A percentile compares a stretch with the other conserved stretches of the same genome.
These are phyloP conservation scores for Berkeleyomyces rouxiae DNA, from an alignment of 2,329 filamentous ascomycete genomes.

Conservation along the genomic window DNA sequence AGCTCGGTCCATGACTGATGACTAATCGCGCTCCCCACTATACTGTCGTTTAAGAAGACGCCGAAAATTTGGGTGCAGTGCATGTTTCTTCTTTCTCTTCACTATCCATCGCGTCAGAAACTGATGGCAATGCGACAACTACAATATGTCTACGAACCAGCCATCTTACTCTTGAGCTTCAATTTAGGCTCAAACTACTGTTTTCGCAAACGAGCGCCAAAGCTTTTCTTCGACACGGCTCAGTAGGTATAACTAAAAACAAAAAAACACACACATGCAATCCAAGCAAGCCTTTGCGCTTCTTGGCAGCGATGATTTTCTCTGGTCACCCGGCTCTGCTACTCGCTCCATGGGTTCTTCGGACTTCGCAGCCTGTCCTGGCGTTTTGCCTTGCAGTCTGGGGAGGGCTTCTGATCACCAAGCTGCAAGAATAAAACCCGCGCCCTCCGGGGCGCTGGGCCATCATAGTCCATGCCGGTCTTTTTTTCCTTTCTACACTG, in stretches of 20 bases:
- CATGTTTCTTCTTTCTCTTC: background rate
- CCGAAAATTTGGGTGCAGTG: background rate
- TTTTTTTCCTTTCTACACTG: conserved; percentile 20
- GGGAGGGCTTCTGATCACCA: conserved; percentile 10
- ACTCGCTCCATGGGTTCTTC: conserved; percentile 13
- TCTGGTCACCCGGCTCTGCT: conserved; percentile 13
- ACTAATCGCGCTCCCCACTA: background rate
- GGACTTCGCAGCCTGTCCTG: conserved; percentile 7
- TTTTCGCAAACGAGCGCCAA: background rate
- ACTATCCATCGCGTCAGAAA: background rate
- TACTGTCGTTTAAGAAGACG: background rate
- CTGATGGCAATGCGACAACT: background rate
- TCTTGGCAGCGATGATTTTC: conserved; percentile 5
- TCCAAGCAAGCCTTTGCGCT: background rate
- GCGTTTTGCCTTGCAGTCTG: conserved; percentile 9
- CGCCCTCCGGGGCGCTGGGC: conserved; percentile 17
- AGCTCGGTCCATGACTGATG: background rate
- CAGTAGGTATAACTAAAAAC: background rate
- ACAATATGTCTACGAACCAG: too few relatives aligned
- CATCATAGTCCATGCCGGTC: conserved; percentile 28
- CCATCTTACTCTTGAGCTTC: background rate
- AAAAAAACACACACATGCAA: background rate
- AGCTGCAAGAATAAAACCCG: conserved; percentile 21
- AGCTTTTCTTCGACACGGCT: background rate
- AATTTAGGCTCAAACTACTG: background rate